Evolutionary conservation across 139 green algal species (phyloP), one percentile per base, ranked within the genome.

Genomic region (Volvox africanus): DNA sequence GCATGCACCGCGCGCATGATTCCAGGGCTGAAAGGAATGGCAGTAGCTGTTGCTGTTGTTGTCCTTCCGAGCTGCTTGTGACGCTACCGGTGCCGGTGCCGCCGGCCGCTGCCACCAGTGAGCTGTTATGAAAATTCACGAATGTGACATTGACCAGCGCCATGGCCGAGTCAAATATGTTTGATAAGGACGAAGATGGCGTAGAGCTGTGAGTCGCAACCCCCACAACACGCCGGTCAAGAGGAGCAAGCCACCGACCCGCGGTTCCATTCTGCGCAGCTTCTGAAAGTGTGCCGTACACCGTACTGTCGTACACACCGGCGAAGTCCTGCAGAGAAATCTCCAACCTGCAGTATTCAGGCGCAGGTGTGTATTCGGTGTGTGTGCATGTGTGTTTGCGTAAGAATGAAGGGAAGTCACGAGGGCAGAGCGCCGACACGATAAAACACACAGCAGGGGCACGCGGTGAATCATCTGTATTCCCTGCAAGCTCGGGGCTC

Each of bases 131-230:
- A 67, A 73, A 95, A 36, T 88, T 75, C 18, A 94, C 81, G 78
- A 95, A 94, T 11, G 92, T 95, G 6, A 96, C 82, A 69, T 95
- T 94, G 71, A 91, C 79, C 6, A 94, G 37, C 22, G 62, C 77
- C 68, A 92, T 22, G 11, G 50, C 80, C 13, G 55, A 26, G n/a
- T 86, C 28, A 20, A 35, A 28, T 21, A 86, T 92, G 91, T 62
- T 73, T 24, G 21, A 5, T 61, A 73, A 50, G 36, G 11, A 50
- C 44, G 44, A 55, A 55, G 44, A 55, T 9, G 44, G 9, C 9
- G 44, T 22, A 24, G 90, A 50, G 61, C 77, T 92, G 62, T 95
- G 94, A 44, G 87, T 92, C 50, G 92, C 92, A 55, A 96, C 16
- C 71, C 89, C 91, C 2, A 81, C 88, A 67, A 96, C 83, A 14